phyloP scores from a whole-genome alignment of 805 yeast genomes.

The Metschnikowia cubensis region DNA sequence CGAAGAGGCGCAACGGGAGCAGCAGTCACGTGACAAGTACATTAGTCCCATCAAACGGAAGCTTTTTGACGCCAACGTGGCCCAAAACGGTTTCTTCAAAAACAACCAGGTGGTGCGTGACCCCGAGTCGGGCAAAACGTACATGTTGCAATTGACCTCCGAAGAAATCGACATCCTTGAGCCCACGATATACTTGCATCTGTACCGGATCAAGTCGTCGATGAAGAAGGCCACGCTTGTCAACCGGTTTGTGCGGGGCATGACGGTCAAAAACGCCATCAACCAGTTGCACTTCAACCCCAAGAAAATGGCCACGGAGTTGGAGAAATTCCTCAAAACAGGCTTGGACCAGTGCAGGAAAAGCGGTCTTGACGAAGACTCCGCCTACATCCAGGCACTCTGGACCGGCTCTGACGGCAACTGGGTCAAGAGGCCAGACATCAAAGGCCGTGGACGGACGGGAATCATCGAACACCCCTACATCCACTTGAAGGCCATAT shows the following conservation, averaged over 20 bases:
- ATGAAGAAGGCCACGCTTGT: constrained; percentile 83
- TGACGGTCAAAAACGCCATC: constrained; percentile 73
- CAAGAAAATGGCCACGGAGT: constrained; percentile 74
- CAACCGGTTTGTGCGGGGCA: constrained; percentile 68
- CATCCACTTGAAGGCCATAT: constrained; percentile 75
- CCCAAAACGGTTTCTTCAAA: constrained; percentile 63
- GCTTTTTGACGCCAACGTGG: constrained; percentile 60
- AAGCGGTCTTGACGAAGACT: constrained; percentile 55
- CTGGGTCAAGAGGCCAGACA: constrained; percentile 66
- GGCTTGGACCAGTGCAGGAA: constrained; percentile 68
- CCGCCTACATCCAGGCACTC: constrained; percentile 68
- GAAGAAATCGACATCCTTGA: constrained; percentile 76
- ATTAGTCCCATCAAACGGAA: constrained; percentile 68
- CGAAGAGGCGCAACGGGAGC: constrained; percentile 43
- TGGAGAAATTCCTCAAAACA: constrained; percentile 67
- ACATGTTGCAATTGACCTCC: constrained; percentile 52
- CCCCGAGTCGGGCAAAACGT: constrained; percentile 42
- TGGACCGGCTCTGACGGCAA: constrained; percentile 92
- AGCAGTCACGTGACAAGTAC: constrained; percentile 48
- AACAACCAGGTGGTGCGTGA: constrained; percentile 48
- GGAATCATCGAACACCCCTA: constrained; percentile 75
- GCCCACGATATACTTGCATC: constrained; percentile 80
- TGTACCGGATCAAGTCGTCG: constrained; percentile 81
- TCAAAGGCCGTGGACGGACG: constrained; percentile 85
- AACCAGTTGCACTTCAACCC: constrained; percentile 88